Conservation (phyloP, 768 basidiomycete species). For the Pleurotus salmoneostramineus region DNA sequence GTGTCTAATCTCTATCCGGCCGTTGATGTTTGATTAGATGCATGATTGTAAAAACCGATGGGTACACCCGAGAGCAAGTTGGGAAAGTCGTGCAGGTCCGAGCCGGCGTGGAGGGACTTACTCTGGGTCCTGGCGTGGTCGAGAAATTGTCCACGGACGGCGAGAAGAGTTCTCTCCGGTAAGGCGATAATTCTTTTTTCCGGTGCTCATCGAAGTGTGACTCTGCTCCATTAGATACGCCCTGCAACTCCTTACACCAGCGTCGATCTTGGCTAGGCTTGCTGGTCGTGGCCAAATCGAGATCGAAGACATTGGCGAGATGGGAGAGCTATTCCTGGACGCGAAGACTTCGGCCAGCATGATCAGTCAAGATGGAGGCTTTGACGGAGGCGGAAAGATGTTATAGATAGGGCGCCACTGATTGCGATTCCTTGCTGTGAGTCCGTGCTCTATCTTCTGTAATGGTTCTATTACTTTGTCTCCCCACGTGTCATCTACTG, state of each 20-base stretch:
- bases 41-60: slow-evolving; percentile 92
- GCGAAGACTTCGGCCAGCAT: slow-evolving; percentile 75
- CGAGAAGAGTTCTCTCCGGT: slow-evolving; percentile 79
- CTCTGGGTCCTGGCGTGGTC: slow-evolving; percentile 69
- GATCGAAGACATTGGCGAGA: slow-evolving; percentile 87
- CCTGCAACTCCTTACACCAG: slow-evolving; percentile 87
- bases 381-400: slow-evolving; percentile 20
- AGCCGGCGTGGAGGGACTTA: slow-evolving; percentile 82
- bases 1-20: slow-evolving; percentile 1
- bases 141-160: slow-evolving; percentile 82
- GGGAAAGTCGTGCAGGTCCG: slow-evolving; percentile 83
- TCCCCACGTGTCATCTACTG: slow-evolving; percentile 3
- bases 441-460: neutral
- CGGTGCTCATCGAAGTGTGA: slow-evolving; percentile 6
- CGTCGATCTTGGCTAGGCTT: slow-evolving; percentile 78
- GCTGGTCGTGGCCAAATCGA: slow-evolving; percentile 79
- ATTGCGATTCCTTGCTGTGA: slow-evolving; percentile 5
- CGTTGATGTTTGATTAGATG: slow-evolving; percentile 42
- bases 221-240: slow-evolving; percentile 59
- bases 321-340: slow-evolving; percentile 93
- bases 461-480: neutral
- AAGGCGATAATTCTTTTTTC: slow-evolving; percentile 16
- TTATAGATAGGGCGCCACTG: slow-evolving; percentile 8
- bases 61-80: slow-evolving; percentile 81
- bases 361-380: slow-evolving; percentile 37